Percentiles rank a stretch among this genome's conserved stretches.
Conservation (phyloP, 2,329 filamentous ascomycete genomes). For the Harringtonia lauricola region DNA sequence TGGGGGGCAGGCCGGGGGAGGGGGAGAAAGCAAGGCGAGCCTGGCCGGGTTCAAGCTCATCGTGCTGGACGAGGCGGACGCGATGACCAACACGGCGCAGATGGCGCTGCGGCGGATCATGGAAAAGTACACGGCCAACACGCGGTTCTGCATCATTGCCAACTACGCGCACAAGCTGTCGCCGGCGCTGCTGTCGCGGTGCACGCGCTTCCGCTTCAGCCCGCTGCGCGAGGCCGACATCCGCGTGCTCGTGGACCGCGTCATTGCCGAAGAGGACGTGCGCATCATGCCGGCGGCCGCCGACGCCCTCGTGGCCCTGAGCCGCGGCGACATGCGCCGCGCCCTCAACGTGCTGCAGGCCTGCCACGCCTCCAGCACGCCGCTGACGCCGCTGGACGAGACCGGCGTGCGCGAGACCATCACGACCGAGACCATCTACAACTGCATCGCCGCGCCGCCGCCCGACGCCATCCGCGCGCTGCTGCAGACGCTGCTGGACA, state of each 20-base stretch:
- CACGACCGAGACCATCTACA: conserved; percentile 92
- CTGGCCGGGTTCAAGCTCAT: conserved; percentile 87
- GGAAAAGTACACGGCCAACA: conserved; percentile 99
- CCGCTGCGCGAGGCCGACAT: conserved; percentile 87
- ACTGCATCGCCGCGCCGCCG: conserved; percentile 91
- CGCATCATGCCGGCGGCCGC: conserved; percentile 72
- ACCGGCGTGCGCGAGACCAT: conserved; percentile 63
- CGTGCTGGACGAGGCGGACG: conserved; percentile 96
- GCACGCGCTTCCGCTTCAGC: conserved; percentile 90
- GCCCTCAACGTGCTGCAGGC: conserved; percentile 93
- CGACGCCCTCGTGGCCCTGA: conserved; percentile 73
- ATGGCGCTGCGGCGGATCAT: conserved; percentile 96
- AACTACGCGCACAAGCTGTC: conserved; percentile 99
- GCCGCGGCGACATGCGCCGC: conserved; percentile 91
- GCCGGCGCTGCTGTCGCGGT: conserved; percentile 81
- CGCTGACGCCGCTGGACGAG: conserved; percentile 48
- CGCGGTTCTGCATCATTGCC: conserved; percentile 94
- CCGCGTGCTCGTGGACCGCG: conserved; percentile 71
- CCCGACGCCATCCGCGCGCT: conserved; percentile 82
- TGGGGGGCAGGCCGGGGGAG: conserved; percentile 31
- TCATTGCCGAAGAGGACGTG: conserved; percentile 77
- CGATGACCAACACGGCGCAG: conserved; percentile 97
- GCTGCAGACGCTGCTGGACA: conserved; percentile 69
- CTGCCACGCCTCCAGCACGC: conserved; percentile 84
- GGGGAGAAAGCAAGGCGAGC: conserved; percentile 26